A percentile compares a stretch with the other conserved stretches of the same genome.
phyloP scores from a whole-genome alignment of 257 asterid genomes.

The Gynochthodes officinalis region DNA sequence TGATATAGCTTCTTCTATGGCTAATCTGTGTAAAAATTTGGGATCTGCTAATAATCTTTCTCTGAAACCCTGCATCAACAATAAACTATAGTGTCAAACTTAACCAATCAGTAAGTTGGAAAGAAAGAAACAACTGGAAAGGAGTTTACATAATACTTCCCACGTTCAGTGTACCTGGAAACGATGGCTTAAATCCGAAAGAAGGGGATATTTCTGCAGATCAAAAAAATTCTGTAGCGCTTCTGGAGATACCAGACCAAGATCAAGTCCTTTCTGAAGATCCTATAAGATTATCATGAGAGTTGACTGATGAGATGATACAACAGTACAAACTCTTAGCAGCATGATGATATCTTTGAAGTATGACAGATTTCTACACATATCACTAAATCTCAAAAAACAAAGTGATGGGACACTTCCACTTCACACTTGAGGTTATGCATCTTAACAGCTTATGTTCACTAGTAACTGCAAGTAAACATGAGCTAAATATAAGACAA shows the following conservation, averaged over 20 bases:
- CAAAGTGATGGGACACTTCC: neutral
- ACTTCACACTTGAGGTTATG: neutral
- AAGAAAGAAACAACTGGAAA: conserved; percentile 1
- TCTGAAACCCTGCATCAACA: conserved; percentile 76
- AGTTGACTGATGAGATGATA: conserved; percentile 13
- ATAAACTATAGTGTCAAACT: conserved; percentile 15
- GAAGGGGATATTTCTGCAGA: conserved; percentile 76
- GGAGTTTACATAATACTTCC: neutral
- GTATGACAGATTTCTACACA: neutral
- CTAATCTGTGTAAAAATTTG: conserved; percentile 75
- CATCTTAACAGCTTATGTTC: neutral
- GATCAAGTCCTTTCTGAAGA: conserved; percentile 91
- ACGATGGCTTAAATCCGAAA: conserved; percentile 63
- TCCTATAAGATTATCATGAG: conserved; percentile 45
- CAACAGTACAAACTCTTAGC: conserved; percentile 8
- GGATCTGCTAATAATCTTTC: conserved; percentile 96
- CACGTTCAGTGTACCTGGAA: conserved; percentile 52
- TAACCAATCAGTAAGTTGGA: conserved; percentile 3
- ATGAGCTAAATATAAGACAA: neutral
- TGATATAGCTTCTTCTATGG: conserved; percentile 94
- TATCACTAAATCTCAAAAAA: neutral
- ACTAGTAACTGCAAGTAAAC: neutral
- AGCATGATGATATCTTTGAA: neutral
- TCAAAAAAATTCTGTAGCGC: conserved; percentile 88
- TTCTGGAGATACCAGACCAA: conserved; percentile 92